phyloP scores from a whole-genome alignment of 179 eudicot genomes.

The Monotropa hypopitys region DNA sequence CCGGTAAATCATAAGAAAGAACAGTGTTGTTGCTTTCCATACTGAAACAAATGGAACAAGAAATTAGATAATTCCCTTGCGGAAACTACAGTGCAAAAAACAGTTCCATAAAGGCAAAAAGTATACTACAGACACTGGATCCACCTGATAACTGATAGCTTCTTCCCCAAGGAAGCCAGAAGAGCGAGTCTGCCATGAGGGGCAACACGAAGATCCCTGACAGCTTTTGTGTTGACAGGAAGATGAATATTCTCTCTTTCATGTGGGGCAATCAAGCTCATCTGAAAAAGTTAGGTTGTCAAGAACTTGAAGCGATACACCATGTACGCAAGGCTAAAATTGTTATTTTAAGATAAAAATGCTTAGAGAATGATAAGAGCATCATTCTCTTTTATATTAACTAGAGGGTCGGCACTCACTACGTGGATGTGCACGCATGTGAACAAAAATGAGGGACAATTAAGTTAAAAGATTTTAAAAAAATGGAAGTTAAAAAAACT shows the following conservation, averaged over 20 bases:
- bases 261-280: slow-evolving; percentile 46
- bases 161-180: slow-evolving; percentile 63
- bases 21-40: slow-evolving; percentile 61
- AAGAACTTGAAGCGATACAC: neutral
- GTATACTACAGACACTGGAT: neutral
- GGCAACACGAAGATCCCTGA: slow-evolving; percentile 54
- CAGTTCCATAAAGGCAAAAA: slow-evolving; percentile 6
- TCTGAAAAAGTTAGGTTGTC: slow-evolving; percentile 25
- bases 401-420: no score
- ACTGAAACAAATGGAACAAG: slow-evolving; percentile 32
- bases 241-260: slow-evolving; percentile 51
- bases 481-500: no score
- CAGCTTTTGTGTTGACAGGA: slow-evolving; percentile 48
- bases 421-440: no score
- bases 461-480: no score
- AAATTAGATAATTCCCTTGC: slow-evolving; percentile 2
- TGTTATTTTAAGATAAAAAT: no score
- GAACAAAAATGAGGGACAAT: no score
- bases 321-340: neutral
- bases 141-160: slow-evolving; percentile 66
- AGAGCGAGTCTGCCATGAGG: slow-evolving; percentile 53
- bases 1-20: slow-evolving; percentile 68
- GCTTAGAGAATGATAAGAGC: no score
- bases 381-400: no score
- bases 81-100: neutral